Evolutionary conservation across 2,329 filamentous ascomycete species (phyloP), one percentile per base, ranked within the genome.

Genomic region (Dactylellina haptotyla): DNA sequence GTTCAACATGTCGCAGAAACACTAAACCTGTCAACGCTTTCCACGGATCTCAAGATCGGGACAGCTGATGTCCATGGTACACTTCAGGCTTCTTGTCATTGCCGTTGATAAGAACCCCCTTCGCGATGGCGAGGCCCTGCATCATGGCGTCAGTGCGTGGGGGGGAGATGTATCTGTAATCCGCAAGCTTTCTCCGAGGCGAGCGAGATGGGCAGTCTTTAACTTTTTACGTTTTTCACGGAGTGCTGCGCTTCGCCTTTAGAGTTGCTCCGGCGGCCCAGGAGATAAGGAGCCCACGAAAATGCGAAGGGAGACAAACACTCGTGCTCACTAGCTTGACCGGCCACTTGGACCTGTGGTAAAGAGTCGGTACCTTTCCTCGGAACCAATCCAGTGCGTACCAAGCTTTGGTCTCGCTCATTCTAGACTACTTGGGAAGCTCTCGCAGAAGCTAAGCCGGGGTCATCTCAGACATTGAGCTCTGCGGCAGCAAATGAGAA

Each of bases 141-240:
- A 23, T 34, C 54, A 46, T 54, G 45, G 54, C 37, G 64, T 69
- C 54, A 61, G 46, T 18, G 41, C 53, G 64, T 69, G 64, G 56
- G 64, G 53, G 64, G n/a, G 18, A 32, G 20, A n/a, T n/a, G 16
- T 14, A 16, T 32, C 28, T 34, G 32, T n/a, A 26, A 43, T 59
- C 63, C 64, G 64, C 64, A 69, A 32, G 14, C 48, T 28, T 69
- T 69, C 37, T 69, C 64, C 64, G 64, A 61, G 64, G 64, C 56
- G 46, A 56, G 34, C 25, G 12, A 20, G 18, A 39, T 25, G 18
- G 45, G 18, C 4, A 18, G 14, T 9, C 53, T 20, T 51, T 54
- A 54, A 23, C 30, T 23, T 39, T 32, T 56, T 32, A 59, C 45
- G 45, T 50, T 50, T 45, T 45, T 45, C 5, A n/a, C n/a, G n/a